Conservation (phyloP, 805 yeast genomes). For the Pichia scutulata region DNA sequence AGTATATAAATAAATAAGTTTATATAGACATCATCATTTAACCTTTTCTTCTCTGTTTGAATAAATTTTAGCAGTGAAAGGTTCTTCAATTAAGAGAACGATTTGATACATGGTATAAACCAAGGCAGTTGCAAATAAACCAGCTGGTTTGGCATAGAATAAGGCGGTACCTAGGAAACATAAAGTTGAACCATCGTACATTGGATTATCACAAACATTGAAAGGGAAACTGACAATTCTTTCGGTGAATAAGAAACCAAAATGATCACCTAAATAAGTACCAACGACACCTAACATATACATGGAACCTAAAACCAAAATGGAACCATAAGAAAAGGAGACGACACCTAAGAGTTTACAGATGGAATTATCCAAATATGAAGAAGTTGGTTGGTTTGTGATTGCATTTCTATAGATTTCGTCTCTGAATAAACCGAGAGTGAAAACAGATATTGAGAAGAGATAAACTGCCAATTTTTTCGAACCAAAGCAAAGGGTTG, state of each 20-base stretch:
- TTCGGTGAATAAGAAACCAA: slow-evolving; percentile 87
- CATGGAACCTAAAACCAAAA: slow-evolving; percentile 81
- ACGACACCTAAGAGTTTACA: slow-evolving; percentile 39
- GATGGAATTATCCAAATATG: slow-evolving; percentile 38
- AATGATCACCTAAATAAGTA: slow-evolving; percentile 94
- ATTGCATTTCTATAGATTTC: slow-evolving; percentile 65
- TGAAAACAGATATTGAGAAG: slow-evolving; percentile 76
- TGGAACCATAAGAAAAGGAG: slow-evolving; percentile 61
- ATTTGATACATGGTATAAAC: slow-evolving; percentile 78
- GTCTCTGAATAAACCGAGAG: slow-evolving; percentile 80
- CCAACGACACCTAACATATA: slow-evolving; percentile 91
- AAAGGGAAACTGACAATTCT: slow-evolving; percentile 92
- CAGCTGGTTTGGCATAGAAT: slow-evolving; percentile 86
- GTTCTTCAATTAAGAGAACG: slow-evolving; percentile 88
- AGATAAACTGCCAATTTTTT: slow-evolving; percentile 73
- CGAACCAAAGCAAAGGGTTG: slow-evolving; percentile 64
- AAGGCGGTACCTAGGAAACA: slow-evolving; percentile 88
- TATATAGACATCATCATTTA: not conserved
- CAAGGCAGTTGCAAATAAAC: slow-evolving; percentile 59
- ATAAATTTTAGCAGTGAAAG: slow-evolving; percentile 88
- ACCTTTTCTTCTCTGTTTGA: slow-evolving; percentile 29
- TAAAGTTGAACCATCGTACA: slow-evolving; percentile 90
- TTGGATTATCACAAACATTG: slow-evolving; percentile 85
- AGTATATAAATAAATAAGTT: not conserved
- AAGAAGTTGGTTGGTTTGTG: slow-evolving; percentile 58